phyloP scores from a whole-genome alignment of 306 rosid species.

The Amphicarpaea edgeworthii region DNA sequence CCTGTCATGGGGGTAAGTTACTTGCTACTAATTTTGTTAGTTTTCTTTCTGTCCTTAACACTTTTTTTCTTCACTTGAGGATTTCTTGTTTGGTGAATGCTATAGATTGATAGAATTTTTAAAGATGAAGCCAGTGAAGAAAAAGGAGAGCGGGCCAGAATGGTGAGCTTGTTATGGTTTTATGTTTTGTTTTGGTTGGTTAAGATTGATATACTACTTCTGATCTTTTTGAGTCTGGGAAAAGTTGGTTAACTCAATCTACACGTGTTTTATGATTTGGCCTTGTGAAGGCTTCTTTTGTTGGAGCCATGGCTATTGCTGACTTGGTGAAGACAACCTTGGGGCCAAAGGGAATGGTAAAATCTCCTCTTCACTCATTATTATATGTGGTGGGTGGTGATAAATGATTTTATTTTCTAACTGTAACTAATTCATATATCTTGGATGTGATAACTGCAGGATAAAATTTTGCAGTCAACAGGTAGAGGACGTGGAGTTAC shows the following conservation, averaged over 20 bases:
- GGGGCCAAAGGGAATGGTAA: conserved; percentile 98
- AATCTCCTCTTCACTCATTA: background rate
- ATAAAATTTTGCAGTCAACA: conserved; percentile 94
- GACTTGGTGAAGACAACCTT: conserved; percentile 96
- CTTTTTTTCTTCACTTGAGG: background rate
- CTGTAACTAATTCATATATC: conserved; percentile 1
- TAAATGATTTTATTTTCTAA: background rate
- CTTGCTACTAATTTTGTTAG: conserved; percentile 8
- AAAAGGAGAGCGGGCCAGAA: conserved; percentile 96
- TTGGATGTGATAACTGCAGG: conserved; percentile 58
- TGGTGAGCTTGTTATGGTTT: conserved; percentile 63
- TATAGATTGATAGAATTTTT: conserved; percentile 70
- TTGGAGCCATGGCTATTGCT: conserved; percentile 97
- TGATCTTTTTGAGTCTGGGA: background rate
- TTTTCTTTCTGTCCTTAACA: background rate
- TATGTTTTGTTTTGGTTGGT: conserved; percentile 18
- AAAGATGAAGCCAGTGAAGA: conserved; percentile 98
- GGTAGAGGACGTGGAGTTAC: conserved; percentile 91
- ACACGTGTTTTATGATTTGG: conserved; percentile 21
- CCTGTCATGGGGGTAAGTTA: conserved; percentile 73
- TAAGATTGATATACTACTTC: background rate
- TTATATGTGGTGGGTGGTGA: background rate
- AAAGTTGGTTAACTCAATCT: conserved; percentile 14
- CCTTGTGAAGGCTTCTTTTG: conserved; percentile 76
- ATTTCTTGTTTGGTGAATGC: conserved; percentile 43